Conservation (phyloP, 78 protist species). For the Chrysochromulina tobinii region DNA sequence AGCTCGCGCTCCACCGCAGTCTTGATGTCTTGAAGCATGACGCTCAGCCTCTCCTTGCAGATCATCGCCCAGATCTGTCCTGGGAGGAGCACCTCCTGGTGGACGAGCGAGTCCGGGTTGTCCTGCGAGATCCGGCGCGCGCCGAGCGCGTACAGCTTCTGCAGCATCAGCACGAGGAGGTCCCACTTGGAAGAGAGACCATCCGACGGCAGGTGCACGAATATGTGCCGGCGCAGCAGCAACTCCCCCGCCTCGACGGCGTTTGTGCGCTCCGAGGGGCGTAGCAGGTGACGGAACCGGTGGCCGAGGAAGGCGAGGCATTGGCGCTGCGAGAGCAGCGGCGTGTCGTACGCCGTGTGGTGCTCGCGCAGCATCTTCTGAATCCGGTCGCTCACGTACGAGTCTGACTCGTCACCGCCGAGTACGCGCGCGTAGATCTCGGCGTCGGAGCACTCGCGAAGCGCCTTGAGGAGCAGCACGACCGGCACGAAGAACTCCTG, state of each 20-base stretch:
- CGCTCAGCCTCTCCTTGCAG: conserved; percentile 39
- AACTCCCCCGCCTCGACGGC: conserved; percentile 53
- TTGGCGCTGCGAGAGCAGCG: conserved; percentile 34
- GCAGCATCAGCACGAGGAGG: conserved; percentile 77
- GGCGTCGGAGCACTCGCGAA: conserved; percentile 6
- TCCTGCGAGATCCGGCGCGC: conserved; percentile 67
- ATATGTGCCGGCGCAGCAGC: conserved; percentile 58
- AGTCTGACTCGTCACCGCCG: conserved; percentile 42
- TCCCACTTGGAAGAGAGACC: conserved; percentile 74
- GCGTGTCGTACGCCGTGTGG: background rate
- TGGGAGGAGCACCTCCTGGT: conserved; percentile 83
- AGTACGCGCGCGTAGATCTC: conserved; percentile 68
- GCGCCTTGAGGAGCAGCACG: conserved; percentile 66
- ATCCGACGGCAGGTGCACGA: conserved; percentile 76
- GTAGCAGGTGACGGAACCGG: conserved; percentile 35
- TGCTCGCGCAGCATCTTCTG: background rate
- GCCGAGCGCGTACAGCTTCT: conserved; percentile 74
- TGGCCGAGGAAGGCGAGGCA: conserved; percentile 68
- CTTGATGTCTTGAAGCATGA: background rate
- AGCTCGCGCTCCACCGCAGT: background rate
- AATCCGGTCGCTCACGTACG: conserved; percentile 16
- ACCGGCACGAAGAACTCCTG: conserved; percentile 86
- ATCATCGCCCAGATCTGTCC: conserved; percentile 74
- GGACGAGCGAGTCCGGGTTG: conserved; percentile 75
- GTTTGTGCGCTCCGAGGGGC: background rate